These are phyloP conservation scores for Stephanodiscus triporus DNA, from an alignment of 108 stramenopile genomes.

Conservation along the genomic window DNA sequence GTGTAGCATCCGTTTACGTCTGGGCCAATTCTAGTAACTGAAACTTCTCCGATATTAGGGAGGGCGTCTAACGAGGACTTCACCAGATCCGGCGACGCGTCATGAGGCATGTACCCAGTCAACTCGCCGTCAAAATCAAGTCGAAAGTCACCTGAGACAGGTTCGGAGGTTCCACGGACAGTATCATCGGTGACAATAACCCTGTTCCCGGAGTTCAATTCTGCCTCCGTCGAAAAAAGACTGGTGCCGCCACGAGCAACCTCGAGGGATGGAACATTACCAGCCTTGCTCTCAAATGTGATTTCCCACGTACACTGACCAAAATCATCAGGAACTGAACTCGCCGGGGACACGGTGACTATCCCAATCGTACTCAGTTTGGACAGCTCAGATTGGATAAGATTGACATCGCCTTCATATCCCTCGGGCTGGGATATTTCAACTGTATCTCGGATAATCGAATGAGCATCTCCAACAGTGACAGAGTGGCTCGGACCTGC, in stretches of 20 bases:
- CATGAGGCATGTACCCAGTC: conserved; percentile 71
- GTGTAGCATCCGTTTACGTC: conserved; percentile 77
- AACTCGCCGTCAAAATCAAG: conserved; percentile 65
- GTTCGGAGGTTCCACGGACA: conserved; percentile 47
- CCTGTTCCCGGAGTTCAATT: conserved; percentile 35
- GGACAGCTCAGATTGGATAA: conserved; percentile 79
- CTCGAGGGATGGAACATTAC: conserved; percentile 50
- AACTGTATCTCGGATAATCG: conserved; percentile 48
- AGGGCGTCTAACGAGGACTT: conserved; percentile 69
- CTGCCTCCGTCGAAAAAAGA: conserved; percentile 38
- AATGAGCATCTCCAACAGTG: conserved; percentile 35
- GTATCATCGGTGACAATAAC: conserved; percentile 33
- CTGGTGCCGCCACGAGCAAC: conserved; percentile 39
- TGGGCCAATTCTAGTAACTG: conserved; percentile 57
- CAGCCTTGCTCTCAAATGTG: conserved; percentile 81
- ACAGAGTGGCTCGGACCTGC: conserved; percentile 46
- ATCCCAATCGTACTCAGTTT: conserved; percentile 65
- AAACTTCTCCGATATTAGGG: conserved; percentile 63
- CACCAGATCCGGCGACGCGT: conserved; percentile 59
- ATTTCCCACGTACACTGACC: conserved; percentile 68
- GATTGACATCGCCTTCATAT: conserved; percentile 50
- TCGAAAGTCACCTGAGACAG: conserved; percentile 72
- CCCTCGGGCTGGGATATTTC: conserved; percentile 44
- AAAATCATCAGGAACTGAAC: conserved; percentile 28
- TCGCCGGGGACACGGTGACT: conserved; percentile 60